Percentiles rank a stretch among this genome's conserved stretches.
phyloP scores from a whole-genome alignment of 164 flowering plant genomes.

The Chimonanthus salicifolius region DNA sequence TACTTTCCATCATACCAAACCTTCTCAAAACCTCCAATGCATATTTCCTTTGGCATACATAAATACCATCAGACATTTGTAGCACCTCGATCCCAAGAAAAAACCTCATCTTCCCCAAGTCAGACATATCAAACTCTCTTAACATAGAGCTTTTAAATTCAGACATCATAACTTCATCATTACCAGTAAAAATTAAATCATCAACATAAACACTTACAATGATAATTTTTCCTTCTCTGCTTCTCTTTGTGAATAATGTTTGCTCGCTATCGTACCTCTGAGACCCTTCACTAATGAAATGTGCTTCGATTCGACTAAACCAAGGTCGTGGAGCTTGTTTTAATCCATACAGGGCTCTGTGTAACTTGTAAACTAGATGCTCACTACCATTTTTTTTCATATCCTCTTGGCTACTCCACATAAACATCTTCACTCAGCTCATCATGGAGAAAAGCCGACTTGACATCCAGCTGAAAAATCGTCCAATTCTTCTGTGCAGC shows the following conservation, averaged over 20 bases:
- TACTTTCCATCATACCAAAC: conserved; percentile 16
- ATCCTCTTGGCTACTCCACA: conserved; percentile 21
- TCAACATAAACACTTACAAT: conserved; percentile 18
- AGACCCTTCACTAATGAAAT: conserved; percentile 12
- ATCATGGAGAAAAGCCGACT: conserved; percentile 17
- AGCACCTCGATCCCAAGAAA: conserved; percentile 22
- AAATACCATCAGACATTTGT: conserved; percentile 18
- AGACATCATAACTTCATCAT: conserved; percentile 7
- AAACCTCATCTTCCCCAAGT: conserved; percentile 8
- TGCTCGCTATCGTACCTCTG: conserved; percentile 11
- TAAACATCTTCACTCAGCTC: conserved; percentile 17
- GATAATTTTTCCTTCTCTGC: neutral
- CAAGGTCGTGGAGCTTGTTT: conserved; percentile 22
- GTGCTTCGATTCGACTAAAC: conserved; percentile 13
- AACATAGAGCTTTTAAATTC: conserved; percentile 17
- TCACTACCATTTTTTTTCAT: conserved; percentile 15
- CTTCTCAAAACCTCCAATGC: conserved; percentile 15
- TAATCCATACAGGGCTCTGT: conserved; percentile 18
- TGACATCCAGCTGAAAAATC: conserved; percentile 4
- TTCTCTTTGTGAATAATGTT: conserved; percentile 13
- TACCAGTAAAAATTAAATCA: conserved; percentile 11
- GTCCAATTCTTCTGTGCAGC: too few species aligned
- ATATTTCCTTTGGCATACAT: conserved; percentile 22
- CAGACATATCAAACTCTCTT: conserved; percentile 14
- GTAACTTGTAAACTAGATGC: conserved; percentile 14